A percentile compares a stretch with the other conserved stretches of the same genome.
These are phyloP conservation scores for Larix sibirica DNA, from an alignment of 83 land plant species.

Conservation along the genomic window DNA sequence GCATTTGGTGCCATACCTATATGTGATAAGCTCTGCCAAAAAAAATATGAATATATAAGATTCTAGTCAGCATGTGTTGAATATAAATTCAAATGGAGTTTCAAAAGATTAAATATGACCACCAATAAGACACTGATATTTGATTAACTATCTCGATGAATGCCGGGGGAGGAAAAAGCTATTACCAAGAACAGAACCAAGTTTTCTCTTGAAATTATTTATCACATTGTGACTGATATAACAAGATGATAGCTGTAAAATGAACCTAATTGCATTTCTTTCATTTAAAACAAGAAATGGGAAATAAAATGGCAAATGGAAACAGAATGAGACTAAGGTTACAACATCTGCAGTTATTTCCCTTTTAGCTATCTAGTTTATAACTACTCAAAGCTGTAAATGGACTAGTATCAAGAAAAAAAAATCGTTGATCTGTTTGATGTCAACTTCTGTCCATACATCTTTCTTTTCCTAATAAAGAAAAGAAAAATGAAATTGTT, in stretches of 20 bases:
- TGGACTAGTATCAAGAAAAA: too few species aligned
- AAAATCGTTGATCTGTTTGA: too few species aligned
- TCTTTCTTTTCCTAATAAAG: too few species aligned
- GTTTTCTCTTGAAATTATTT: background rate
- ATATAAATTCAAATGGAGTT: background rate
- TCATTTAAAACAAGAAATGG: too few species aligned
- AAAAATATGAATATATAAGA: background rate
- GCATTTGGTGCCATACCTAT: constrained; percentile 36
- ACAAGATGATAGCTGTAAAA: background rate
- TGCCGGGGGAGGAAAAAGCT: background rate
- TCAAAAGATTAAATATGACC: background rate
- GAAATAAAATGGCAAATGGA: too few species aligned
- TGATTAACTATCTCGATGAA: background rate
- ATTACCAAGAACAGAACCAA: background rate
- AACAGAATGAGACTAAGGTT: too few species aligned
- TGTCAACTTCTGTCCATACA: too few species aligned
- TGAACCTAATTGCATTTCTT: background rate
- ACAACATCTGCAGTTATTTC: too few species aligned
- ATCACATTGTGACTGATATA: background rate
- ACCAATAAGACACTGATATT: background rate
- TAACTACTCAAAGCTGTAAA: too few species aligned
- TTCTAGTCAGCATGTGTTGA: background rate
- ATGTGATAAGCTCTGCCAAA: constrained; percentile 3
- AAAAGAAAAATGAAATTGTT: too few species aligned
- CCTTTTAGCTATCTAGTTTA: too few species aligned